A percentile compares a stretch with the other conserved stretches of the same genome.
These are phyloP conservation scores for Elasticomyces elasticus DNA, from an alignment of 495 filamentous ascomycete genomes.

Conservation along the genomic window DNA sequence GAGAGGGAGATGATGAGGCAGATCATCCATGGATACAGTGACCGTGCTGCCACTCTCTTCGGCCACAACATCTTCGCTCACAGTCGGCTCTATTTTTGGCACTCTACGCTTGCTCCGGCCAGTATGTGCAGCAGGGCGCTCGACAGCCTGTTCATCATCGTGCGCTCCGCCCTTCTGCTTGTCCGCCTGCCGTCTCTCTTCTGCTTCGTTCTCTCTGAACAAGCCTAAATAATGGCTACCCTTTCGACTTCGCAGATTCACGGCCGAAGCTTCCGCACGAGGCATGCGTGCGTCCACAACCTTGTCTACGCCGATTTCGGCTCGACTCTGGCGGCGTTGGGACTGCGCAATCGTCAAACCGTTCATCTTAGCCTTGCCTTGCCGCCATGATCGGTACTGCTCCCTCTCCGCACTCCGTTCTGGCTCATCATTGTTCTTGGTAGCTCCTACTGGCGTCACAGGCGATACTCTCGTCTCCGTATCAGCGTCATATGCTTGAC, in stretches of 20 bases:
- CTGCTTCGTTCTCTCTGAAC: slow-evolving; percentile 78
- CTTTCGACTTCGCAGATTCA: slow-evolving; percentile 80
- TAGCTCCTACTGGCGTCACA: not conserved
- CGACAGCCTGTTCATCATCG: not conserved
- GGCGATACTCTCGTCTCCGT: not conserved
- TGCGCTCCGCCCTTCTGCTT: slow-evolving; percentile 6
- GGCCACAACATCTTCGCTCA: not conserved
- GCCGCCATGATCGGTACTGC: slow-evolving; percentile 33
- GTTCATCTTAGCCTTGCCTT: slow-evolving; percentile 28
- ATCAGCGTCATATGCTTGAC: not conserved
- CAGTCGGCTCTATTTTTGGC: not conserved
- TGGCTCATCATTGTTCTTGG: not conserved
- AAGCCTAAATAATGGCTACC: slow-evolving; percentile 84
- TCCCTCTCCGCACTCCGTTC: slow-evolving; percentile 19
- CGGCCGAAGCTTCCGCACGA: slow-evolving; percentile 53
- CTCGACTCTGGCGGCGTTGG: slow-evolving; percentile 16
- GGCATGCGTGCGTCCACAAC: slow-evolving; percentile 73
- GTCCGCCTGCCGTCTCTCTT: slow-evolving; percentile 25
- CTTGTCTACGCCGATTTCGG: slow-evolving; percentile 56
- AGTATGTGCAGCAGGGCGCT: not conserved
- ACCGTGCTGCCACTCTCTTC: not conserved
- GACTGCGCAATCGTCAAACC: slow-evolving; percentile 18
- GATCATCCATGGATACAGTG: not conserved
- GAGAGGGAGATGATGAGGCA: slow-evolving; percentile 33
- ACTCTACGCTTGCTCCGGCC: slow-evolving; percentile 22